Evolutionary conservation across 1,284 basidiomycete species (phyloP).

Genomic region (Baeospora myosura): DNA sequence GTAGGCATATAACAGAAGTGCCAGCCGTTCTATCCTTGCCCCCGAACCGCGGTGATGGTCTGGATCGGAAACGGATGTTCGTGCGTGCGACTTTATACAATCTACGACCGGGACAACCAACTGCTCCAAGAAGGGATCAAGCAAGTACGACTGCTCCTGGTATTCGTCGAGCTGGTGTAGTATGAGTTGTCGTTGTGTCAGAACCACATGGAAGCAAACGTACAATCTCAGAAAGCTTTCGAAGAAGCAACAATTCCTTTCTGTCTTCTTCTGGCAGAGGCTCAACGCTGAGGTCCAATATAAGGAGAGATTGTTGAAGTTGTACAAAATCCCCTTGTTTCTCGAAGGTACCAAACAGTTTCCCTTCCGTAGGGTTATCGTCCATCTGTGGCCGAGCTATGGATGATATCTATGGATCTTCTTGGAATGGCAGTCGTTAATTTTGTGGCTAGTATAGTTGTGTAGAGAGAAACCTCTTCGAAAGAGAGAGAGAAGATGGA

Average conservation of each 20-base stretch:
- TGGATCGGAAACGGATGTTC: slow-evolving; percentile 30
- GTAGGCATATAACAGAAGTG: slow-evolving; percentile 73
- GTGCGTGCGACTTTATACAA: slow-evolving; percentile 55
- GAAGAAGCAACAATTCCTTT: slow-evolving; percentile 33
- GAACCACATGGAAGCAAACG: slow-evolving; percentile 15
- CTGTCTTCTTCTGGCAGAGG: slow-evolving; percentile 43
- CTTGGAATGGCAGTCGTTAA: too few relatives aligned
- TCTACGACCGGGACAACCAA: slow-evolving; percentile 77
- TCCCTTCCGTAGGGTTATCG: slow-evolving; percentile 35
- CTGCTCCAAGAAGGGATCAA: slow-evolving; percentile 90
- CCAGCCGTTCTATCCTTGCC: slow-evolving; percentile 45
- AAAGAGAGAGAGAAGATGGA: too few relatives aligned
- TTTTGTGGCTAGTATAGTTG: too few relatives aligned
- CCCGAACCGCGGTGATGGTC: slow-evolving; percentile 25
- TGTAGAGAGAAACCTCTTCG: not conserved
- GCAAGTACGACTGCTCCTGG: slow-evolving; percentile 88
- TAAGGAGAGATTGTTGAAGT: slow-evolving; percentile 46
- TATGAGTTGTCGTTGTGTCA: not conserved
- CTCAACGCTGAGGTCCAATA: slow-evolving; percentile 37
- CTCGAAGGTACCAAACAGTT: slow-evolving; percentile 52
- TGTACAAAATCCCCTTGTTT: slow-evolving; percentile 50
- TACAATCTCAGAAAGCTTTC: slow-evolving; percentile 39
- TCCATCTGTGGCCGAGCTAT: slow-evolving; percentile 18
- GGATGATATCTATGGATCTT: not conserved
- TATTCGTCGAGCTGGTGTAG: slow-evolving; percentile 73